Conservation (phyloP, 1,139 yeast species). For the Petasospora fabianii region DNA sequence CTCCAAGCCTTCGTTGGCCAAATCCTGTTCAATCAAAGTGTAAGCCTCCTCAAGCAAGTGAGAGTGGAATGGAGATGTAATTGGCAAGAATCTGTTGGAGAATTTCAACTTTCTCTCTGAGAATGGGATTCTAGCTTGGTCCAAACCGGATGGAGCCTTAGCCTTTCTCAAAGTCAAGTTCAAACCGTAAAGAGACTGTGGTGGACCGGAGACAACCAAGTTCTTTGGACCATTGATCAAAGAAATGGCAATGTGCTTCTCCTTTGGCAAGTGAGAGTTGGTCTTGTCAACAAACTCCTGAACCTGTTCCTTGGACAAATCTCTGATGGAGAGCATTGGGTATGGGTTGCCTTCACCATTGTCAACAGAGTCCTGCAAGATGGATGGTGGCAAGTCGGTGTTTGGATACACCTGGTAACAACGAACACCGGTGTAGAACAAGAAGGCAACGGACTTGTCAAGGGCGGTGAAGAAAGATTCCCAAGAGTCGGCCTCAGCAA, state of each 20-base stretch:
- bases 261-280: constrained; percentile 87
- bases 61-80: constrained; percentile 95
- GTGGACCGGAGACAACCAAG: constrained; percentile 95
- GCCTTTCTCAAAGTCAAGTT: constrained; percentile 88
- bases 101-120: constrained; percentile 91
- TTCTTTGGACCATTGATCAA: constrained; percentile 94
- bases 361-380: constrained; percentile 87
- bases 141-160: constrained; percentile 91
- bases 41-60: constrained; percentile 76
- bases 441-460: constrained; percentile 73
- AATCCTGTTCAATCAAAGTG: constrained; percentile 61
- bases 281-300: constrained; percentile 78
- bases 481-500: constrained; percentile 87
- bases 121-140: constrained; percentile 90
- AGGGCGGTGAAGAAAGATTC: constrained; percentile 70
- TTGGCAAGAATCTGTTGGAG: constrained; percentile 91
- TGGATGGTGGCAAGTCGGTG: constrained; percentile 91
- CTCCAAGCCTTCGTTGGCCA: constrained; percentile 51
- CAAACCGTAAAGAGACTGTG: constrained; percentile 96
- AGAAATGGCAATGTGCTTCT: constrained; percentile 87
- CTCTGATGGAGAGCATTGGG: constrained; percentile 95
- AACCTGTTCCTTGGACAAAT: constrained; percentile 75
- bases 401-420: constrained; percentile 88
- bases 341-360: constrained; percentile 96
- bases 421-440: constrained; percentile 92